These are phyloP conservation scores for Backusella circina DNA, from an alignment of 192 early-diverging fungal genomes.

Conservation along the genomic window DNA sequence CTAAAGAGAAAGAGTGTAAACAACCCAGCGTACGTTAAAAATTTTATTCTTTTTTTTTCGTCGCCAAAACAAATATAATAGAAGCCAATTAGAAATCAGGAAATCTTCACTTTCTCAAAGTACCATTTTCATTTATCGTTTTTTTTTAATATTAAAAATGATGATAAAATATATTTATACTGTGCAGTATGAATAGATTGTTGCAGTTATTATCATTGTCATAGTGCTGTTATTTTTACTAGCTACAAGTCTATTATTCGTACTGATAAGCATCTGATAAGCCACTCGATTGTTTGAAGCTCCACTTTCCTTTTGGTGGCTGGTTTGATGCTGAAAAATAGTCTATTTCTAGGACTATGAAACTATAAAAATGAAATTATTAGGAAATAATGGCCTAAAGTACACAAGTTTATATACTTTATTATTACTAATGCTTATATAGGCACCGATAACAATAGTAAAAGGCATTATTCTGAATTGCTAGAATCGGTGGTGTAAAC, in stretches of 20 bases:
- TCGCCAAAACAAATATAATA: background rate
- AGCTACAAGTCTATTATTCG: background rate
- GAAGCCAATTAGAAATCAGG: background rate
- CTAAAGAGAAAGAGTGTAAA: conserved; percentile 15
- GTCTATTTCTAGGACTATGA: background rate
- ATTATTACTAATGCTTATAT: background rate
- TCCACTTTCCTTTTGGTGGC: background rate
- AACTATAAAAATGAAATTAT: background rate
- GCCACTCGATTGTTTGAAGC: background rate
- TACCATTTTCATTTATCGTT: background rate
- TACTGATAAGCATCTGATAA: background rate
- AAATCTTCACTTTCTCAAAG: background rate
- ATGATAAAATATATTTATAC: background rate
- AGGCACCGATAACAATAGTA: background rate
- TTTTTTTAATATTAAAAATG: background rate
- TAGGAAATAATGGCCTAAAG: background rate
- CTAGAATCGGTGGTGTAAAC: background rate
- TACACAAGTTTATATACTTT: background rate
- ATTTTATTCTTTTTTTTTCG: conserved; percentile 6
- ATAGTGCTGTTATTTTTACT: background rate
- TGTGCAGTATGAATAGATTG: background rate
- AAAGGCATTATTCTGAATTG: too few relatives aligned
- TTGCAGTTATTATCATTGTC: background rate
- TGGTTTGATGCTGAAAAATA: background rate
- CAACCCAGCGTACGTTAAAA: conserved; percentile 9